Conservation (phyloP, 2,329 filamentous ascomycete species). For the Penicillium sp. region DNA sequence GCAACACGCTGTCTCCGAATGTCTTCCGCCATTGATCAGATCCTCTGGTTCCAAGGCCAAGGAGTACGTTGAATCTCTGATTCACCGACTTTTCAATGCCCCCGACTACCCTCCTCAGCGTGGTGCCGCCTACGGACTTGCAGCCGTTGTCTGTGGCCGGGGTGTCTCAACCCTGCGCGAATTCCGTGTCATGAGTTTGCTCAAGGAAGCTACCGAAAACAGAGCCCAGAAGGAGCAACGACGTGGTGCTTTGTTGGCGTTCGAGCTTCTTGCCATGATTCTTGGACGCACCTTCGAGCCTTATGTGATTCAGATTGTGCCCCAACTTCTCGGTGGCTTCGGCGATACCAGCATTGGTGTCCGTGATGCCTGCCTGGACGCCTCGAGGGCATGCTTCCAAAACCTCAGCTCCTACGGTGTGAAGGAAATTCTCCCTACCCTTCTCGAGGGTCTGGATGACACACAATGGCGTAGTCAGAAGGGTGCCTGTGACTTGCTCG, state of each 20-base stretch:
- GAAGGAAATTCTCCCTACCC: constrained; percentile 86
- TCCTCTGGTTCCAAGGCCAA: constrained; percentile 75
- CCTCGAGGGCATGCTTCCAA: constrained; percentile 91
- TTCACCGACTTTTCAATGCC: constrained; percentile 78
- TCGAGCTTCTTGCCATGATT: constrained; percentile 84
- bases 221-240: constrained; percentile 90
- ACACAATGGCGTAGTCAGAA: constrained; percentile 98
- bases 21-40: constrained; percentile 84
- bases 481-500: constrained; percentile 92
- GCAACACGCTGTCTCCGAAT: constrained; percentile 93
- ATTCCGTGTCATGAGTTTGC: constrained; percentile 78
- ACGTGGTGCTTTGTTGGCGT: constrained; percentile 84
- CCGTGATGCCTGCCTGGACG: constrained; percentile 86
- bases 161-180: constrained; percentile 81
- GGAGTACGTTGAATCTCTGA: constrained; percentile 76
- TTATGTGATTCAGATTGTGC: constrained; percentile 93
- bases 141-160: constrained; percentile 84
- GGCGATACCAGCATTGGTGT: constrained; percentile 87
- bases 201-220: constrained; percentile 84
- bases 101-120: constrained; percentile 92
- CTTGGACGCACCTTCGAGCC: constrained; percentile 91
- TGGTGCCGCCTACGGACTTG: constrained; percentile 91
- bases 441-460: constrained; percentile 90
- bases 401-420: constrained; percentile 94
- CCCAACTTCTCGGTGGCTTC: constrained; percentile 84